Base-by-base conservation (phyloP, 2,329 filamentous ascomycete genomes). In the Trichoderma cornu-damae region DNA sequence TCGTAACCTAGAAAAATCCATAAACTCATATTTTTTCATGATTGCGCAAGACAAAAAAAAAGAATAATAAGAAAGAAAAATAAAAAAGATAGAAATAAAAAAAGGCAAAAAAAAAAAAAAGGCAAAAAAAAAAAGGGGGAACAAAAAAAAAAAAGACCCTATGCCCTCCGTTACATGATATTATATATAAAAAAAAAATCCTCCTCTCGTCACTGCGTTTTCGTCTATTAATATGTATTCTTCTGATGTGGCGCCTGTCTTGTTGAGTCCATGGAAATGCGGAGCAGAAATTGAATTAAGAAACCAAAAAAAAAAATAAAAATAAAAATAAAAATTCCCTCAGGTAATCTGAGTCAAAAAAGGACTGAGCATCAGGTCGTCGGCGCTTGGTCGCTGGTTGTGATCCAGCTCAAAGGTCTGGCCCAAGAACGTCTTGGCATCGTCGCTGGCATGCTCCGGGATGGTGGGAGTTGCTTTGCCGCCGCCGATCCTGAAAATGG, bases 401-500 rank as follows among this genome's bases (percentile, higher is more conserved):
- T 96, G 90, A 67, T 99, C 92, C 67, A 96, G 87, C 77, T 97
- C 91, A 75, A 99, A 99, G 0, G 94, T 96, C 75, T 89, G 85
- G 57, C 82, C 81, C 62, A 99, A 76, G 76, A 99, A 99, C 43
- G 81, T 81, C 70, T 87, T 83, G 4, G 91, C 93, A 64, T 96
- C 93, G 34, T 86, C 82, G 66, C 90, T 94, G 11, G 91, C 90
- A 64, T 87, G 83, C 11, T 95, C 90, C 0, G 94, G 94, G 56
- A 96, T 88, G 14, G 90, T 92, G 0, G 94, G 94, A 43, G 89
- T 86, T 22, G 91, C 90, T 71, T 90, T 88, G 63, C 88, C 86
- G 62, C 88, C 91, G 37, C 92, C 92, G 70, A 99, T 97, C 77
- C 96, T 96, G 80, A 99, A 99, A 68, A 99, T 96, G 60, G 94